Conservation (phyloP, 306 rosid genomes). For the Glycyrrhiza uralensis region DNA sequence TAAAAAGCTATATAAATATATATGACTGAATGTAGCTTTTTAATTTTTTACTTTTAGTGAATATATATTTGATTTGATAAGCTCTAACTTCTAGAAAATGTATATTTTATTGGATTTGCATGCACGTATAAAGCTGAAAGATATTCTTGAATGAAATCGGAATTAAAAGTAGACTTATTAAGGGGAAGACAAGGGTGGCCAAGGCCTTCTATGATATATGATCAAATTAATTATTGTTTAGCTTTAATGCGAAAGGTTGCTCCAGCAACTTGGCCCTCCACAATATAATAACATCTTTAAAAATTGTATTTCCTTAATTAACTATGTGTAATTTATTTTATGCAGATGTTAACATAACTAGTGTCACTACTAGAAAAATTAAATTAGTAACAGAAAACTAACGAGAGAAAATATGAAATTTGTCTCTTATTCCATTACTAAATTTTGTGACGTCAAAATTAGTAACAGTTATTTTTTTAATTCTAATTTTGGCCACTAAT, state of each 20-base stretch:
- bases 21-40: not conserved
- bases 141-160: slow-evolving; percentile 22
- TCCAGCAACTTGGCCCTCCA: slow-evolving; percentile 24
- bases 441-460: too few relatives aligned
- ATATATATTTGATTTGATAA: slow-evolving; percentile 11
- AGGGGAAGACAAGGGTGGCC: slow-evolving; percentile 41
- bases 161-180: slow-evolving; percentile 27
- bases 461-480: too few relatives aligned
- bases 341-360: not conserved
- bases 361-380: too few relatives aligned
- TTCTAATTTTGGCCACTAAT: too few relatives aligned
- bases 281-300: slow-evolving; percentile 7
- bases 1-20: not conserved
- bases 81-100: not conserved
- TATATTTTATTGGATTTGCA: slow-evolving; percentile 22
- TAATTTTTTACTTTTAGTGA: not conserved
- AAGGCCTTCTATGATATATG: slow-evolving; percentile 12
- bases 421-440: too few relatives aligned
- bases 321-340: not conserved
- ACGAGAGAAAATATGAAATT: too few relatives aligned
- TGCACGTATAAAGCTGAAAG: slow-evolving; percentile 30
- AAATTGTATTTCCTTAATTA: not conserved
- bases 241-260: slow-evolving; percentile 16
- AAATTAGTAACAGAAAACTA: too few relatives aligned
- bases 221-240: not conserved